These are phyloP conservation scores for Calonectria henricotiae DNA, from an alignment of 2,329 filamentous ascomycete species.

Conservation along the genomic window DNA sequence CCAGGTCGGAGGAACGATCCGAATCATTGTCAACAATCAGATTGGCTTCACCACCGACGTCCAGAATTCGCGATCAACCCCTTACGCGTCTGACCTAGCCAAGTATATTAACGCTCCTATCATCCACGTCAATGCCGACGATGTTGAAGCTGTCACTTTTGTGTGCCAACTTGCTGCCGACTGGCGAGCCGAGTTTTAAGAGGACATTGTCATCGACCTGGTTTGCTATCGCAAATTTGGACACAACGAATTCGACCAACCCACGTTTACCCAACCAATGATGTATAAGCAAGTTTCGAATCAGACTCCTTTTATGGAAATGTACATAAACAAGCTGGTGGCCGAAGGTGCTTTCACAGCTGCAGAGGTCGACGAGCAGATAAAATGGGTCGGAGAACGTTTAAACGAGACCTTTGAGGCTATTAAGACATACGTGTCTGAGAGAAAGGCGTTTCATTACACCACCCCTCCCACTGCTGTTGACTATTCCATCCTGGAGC, in stretches of 20 bases:
- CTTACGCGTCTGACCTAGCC: conserved; percentile 98
- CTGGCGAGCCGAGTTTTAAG: conserved; percentile 98
- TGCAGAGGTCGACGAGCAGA: conserved; percentile 97
- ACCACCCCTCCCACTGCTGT: conserved; percentile 91
- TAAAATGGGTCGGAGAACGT: conserved; percentile 99
- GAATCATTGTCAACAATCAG: conserved; percentile 98
- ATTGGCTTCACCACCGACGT: conserved; percentile 99
- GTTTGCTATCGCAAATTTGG: conserved; percentile 99
- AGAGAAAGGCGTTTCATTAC: conserved; percentile 93
- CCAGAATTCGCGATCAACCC: conserved; percentile 94
- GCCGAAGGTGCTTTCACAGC: conserved; percentile 95
- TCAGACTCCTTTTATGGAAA: conserved; percentile 87
- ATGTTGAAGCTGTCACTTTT: conserved; percentile 97
- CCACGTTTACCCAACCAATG: conserved; percentile 96
- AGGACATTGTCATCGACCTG: conserved; percentile 96
- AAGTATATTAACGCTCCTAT: conserved; percentile 98
- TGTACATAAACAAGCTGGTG: conserved; percentile 91
- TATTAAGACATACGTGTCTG: conserved; percentile 96
- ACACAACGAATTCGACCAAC: conserved; percentile 99
- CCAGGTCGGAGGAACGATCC: conserved; percentile 96
- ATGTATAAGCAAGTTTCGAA: conserved; percentile 98
- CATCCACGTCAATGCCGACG: conserved; percentile 98
- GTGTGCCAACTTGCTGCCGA: conserved; percentile 97
- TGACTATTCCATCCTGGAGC: conserved; percentile 78
- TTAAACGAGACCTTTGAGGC: conserved; percentile 95